Base-by-base conservation (phyloP, 1,284 basidiomycete genomes). In the Athelia psychrophila region DNA sequence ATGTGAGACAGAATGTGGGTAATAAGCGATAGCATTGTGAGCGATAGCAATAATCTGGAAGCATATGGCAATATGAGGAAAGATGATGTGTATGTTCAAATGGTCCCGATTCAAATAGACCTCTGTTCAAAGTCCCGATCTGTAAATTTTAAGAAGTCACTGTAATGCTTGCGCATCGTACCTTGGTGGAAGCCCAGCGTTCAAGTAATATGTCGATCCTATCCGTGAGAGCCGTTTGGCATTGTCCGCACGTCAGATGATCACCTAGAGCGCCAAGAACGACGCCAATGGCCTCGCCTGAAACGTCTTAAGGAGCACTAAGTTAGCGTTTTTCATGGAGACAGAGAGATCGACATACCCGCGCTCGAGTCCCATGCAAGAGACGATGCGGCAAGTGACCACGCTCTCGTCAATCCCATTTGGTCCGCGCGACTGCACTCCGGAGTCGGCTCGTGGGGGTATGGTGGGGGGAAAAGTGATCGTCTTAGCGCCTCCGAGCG, bases 401-500 rank as follows among this genome's bases (percentile, higher is more conserved):
- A 58, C 13, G 55, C 53, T 19, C 51, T 20, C 8, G 55, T 53
- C 30, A 54, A 36, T 44, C 49, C 51, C 46, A 53, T 54, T 23
- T 57, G 57, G 35, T 55, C 51, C 10, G 45, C 22, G 24, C 16
- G 6, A 18, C 24, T 36, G 25, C 48, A 50, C 23, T 52, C 53
- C 24, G 50, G 51, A 3, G 54, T 50, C 16, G 53, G 51, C 10
- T 53, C 51, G 44, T 62, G 62, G 12, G 52, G 49, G 3, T 52
- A 52, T 16, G 61, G 61, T 19, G 58, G 59, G 16, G 54, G 52
- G 9, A 58, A 48, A 8, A 64, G 49, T 19, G 60, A 38, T 8
- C 59, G 52, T 42, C 61, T 63, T 13, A 62, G 54, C 24, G 54
- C 56, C 10, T 60, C 63, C 2, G 55, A 50, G 20, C 64, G 56